Evolutionary conservation across 495 filamentous ascomycete species (phyloP), one percentile per base, ranked within the genome.

Genomic region (Pyrenopolyporus hunteri): DNA sequence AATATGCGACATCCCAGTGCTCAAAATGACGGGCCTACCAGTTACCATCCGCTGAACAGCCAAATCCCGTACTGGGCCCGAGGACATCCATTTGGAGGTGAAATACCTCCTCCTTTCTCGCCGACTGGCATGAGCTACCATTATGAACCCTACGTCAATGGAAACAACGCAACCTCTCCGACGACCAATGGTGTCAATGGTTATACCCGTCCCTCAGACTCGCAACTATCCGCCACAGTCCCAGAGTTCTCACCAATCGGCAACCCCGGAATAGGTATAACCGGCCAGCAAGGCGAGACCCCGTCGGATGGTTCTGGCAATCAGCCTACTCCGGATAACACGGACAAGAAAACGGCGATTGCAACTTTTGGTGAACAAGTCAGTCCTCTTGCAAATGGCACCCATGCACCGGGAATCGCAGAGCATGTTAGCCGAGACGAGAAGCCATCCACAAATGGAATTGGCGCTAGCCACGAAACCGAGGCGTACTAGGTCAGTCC

Each of bases 191-290:
- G 64, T 2, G 32, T 69, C 7, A 81, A 81, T 32, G 75, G 76
- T 6, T 55, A 79, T 43, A 60, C 71, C 37, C 76, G 69, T 28
- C 64, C 68, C 7, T 64, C 76, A 0, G 82, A 83, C 49, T 84
- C 86, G 2, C 79, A 83, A 35, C 79, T 94, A 22, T 92, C 89
- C 17, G 88, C 90, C 6, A 78, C 83, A 13, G 90, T 90, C 5
- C 87, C 89, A 0, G 90, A 92, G 56, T 94, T 91, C 67, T 81
- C 87, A 16, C 90, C 90, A 3, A 67, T 54, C 6, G 64, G 35
- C 32, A 59, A 48, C 40, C 35, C 47, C 42, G 35, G 39, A 19
- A 61, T 49, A 40, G 47, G 47, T 7, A 6, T 10, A n/a, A 14
- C 42, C n/a, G 29, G 35, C 29, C 65, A 56, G 40, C 44, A 36